These are phyloP conservation scores for Leptomonas seymouri DNA, from an alignment of 208 protist species.

Conservation along the genomic window DNA sequence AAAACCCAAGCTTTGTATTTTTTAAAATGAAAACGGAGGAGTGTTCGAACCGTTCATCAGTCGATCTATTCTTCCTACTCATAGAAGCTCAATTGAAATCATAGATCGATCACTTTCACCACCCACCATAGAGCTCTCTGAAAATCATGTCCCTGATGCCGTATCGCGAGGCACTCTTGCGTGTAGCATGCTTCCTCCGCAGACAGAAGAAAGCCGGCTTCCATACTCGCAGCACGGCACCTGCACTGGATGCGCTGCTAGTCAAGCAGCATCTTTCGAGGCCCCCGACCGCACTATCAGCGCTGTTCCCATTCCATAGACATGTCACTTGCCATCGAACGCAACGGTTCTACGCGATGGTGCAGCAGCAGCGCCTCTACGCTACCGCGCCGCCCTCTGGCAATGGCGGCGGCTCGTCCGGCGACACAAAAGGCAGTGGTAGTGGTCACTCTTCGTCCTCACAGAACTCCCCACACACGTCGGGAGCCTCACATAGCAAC, in stretches of 20 bases:
- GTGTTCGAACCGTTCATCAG: too few relatives aligned
- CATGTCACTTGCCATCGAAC: background rate
- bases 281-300: background rate
- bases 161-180: background rate
- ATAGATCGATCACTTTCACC: too few relatives aligned
- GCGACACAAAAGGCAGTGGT: conserved; percentile 5
- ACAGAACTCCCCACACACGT: background rate
- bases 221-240: background rate
- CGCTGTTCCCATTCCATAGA: background rate
- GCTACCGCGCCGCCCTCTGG: conserved; percentile 5
- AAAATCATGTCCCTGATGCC: background rate
- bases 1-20: too few relatives aligned
- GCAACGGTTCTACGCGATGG: background rate
- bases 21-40: too few relatives aligned
- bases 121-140: background rate
- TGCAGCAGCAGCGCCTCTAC: conserved; percentile 8
- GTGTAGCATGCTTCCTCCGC: background rate
- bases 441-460: background rate
- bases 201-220: background rate
- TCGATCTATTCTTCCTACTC: too few relatives aligned
- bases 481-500: background rate
- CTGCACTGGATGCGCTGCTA: background rate
- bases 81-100: too few relatives aligned
- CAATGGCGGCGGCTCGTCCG: background rate
- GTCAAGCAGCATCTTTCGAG: background rate